Evolutionary conservation across 345 rosid species (phyloP).

Genomic region (Moricandia moricandioides): DNA sequence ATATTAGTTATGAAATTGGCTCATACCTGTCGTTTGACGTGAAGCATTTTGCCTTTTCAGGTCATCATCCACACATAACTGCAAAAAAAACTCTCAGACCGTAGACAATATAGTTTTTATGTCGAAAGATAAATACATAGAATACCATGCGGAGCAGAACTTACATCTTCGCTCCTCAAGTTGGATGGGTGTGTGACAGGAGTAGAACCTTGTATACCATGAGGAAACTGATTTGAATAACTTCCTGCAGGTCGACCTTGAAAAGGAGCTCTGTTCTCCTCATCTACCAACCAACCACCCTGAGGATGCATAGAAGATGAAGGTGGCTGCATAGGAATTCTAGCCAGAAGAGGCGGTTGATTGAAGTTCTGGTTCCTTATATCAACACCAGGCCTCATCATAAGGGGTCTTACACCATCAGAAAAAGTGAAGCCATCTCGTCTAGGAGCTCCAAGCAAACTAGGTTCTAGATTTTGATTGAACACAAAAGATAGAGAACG

Average conservation of each 20-base stretch:
- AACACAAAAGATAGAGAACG: constrained; percentile 24
- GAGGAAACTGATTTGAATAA: constrained; percentile 45
- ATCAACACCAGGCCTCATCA: constrained; percentile 48
- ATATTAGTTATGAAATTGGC: constrained; percentile 9
- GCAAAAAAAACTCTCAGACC: constrained; percentile 30
- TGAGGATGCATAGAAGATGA: constrained; percentile 45
- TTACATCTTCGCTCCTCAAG: constrained; percentile 76
- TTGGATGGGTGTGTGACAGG: constrained; percentile 47
- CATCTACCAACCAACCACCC: constrained; percentile 79
- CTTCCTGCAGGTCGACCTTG: constrained; percentile 46
- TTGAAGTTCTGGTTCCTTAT: constrained; percentile 58
- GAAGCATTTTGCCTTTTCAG: constrained; percentile 46
- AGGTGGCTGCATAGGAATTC: constrained; percentile 49
- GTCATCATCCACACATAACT: constrained; percentile 48
- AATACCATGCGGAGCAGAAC: constrained; percentile 16
- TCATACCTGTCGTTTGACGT: constrained; percentile 53
- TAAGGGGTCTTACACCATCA: constrained; percentile 46
- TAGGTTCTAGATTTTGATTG: constrained; percentile 55
- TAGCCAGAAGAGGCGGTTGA: constrained; percentile 65
- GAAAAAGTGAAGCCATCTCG: constrained; percentile 48
- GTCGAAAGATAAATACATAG: constrained; percentile 6
- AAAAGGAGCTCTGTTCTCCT: constrained; percentile 52
- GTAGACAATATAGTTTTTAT: constrained; percentile 7
- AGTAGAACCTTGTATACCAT: constrained; percentile 38
- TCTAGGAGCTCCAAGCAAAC: constrained; percentile 87